Conservation (phyloP, 2,329 filamentous ascomycete species). For the Ophiostoma triangulosporum region DNA sequence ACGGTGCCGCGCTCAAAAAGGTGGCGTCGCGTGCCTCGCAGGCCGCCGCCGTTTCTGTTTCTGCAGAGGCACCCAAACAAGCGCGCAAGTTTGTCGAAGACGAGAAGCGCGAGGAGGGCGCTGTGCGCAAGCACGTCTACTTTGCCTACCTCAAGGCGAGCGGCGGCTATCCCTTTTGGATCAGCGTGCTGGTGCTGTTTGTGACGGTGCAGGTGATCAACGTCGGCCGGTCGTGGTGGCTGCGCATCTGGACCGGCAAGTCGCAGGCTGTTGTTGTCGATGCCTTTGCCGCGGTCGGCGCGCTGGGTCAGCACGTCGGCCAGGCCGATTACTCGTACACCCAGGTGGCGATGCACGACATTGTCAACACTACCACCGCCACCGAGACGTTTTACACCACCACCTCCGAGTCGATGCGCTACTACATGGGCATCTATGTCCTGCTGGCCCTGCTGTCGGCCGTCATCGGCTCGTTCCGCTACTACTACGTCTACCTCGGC, state of each 20-base stretch:
- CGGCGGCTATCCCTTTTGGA: constrained; percentile 50
- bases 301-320: constrained; percentile 2
- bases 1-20: constrained; percentile 15
- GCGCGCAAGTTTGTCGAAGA: constrained; percentile 65
- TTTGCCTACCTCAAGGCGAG: constrained; percentile 51
- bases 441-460: constrained; percentile 43
- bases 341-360: constrained; percentile 24
- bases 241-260: constrained; percentile 46
- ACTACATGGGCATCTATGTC: constrained; percentile 57
- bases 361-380: constrained; percentile 8
- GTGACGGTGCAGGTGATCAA: constrained; percentile 38
- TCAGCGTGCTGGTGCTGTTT: constrained; percentile 38
- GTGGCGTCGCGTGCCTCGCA: constrained; percentile 6
- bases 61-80: constrained; percentile 27
- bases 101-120: constrained; percentile 57
- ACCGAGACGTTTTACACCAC: neutral
- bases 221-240: constrained; percentile 49
- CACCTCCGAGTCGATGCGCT: constrained; percentile 30
- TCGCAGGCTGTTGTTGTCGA: constrained; percentile 8
- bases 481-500: constrained; percentile 48
- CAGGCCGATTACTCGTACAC: constrained; percentile 25
- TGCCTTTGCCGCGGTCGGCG: constrained; percentile 1
- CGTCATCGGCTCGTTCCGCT: constrained; percentile 47
- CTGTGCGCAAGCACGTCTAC: constrained; percentile 56
- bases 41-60: no score